These are phyloP conservation scores for Hevea brasiliensis DNA, from an alignment of 345 rosid species.

Conservation along the genomic window DNA sequence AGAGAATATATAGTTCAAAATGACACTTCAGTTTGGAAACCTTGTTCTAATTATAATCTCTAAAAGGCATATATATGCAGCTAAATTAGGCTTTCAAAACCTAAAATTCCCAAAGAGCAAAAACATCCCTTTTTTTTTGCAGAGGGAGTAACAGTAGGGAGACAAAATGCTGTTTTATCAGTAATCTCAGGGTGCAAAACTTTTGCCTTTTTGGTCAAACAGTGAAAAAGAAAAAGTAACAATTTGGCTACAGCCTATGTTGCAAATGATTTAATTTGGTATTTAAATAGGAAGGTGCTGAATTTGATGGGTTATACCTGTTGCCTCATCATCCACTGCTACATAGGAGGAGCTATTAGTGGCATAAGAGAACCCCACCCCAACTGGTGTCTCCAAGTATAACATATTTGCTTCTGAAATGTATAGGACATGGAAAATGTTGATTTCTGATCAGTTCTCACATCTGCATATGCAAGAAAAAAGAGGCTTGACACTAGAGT, in stretches of 20 bases:
- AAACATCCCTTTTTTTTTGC: background rate
- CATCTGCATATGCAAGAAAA: background rate
- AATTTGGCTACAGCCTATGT: background rate
- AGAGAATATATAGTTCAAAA: background rate
- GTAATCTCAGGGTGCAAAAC: background rate
- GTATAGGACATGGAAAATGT: background rate
- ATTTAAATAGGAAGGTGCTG: slow-evolving; percentile 3
- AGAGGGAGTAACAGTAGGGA: background rate
- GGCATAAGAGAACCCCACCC: slow-evolving; percentile 95
- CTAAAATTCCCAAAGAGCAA: background rate
- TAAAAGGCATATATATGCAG: slow-evolving; percentile 8
- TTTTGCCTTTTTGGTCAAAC: slow-evolving; percentile 10
- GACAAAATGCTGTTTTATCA: slow-evolving; percentile 20
- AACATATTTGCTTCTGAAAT: slow-evolving; percentile 90
- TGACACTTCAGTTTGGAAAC: background rate
- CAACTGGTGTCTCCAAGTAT: slow-evolving; percentile 89
- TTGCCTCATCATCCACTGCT: slow-evolving; percentile 54
- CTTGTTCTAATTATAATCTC: background rate
- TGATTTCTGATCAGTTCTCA: background rate
- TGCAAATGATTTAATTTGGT: background rate
- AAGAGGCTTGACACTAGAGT: background rate
- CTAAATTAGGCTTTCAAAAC: background rate
- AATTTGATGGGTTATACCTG: slow-evolving; percentile 15
- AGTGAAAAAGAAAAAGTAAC: background rate
- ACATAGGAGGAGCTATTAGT: slow-evolving; percentile 59